phyloP scores from a whole-genome alignment of 352 stramenopile genomes.

The Globisporangium lucens region DNA sequence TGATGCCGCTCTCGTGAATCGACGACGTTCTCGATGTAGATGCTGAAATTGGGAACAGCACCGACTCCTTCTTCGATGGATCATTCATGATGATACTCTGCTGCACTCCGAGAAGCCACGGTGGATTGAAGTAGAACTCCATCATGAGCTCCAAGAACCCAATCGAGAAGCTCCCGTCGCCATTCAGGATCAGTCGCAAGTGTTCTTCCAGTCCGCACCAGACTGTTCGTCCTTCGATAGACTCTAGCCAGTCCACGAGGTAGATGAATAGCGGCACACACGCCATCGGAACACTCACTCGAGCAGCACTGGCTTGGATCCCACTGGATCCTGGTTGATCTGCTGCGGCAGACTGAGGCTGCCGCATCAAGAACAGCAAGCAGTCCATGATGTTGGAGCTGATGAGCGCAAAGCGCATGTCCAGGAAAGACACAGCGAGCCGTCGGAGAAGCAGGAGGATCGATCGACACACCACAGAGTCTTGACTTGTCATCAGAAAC shows the following conservation, averaged over 20 bases:
- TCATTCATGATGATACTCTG: constrained; percentile 87
- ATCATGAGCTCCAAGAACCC: constrained; percentile 83
- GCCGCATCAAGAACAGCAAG: constrained; percentile 57
- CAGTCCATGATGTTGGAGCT: constrained; percentile 79
- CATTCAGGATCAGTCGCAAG: constrained; percentile 63
- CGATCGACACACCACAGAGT: constrained; percentile 43
- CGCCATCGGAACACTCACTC: constrained; percentile 35
- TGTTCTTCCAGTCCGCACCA: constrained; percentile 85
- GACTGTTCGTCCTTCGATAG: constrained; percentile 74
- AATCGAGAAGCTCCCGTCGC: constrained; percentile 62
- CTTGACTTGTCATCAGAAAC: constrained; percentile 59
- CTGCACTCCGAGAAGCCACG: constrained; percentile 54
- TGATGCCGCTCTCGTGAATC: constrained; percentile 46
- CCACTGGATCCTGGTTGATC: background rate
- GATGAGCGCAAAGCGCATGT: constrained; percentile 70
- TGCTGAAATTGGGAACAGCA: constrained; percentile 64
- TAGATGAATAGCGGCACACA: constrained; percentile 72
- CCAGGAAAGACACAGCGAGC: constrained; percentile 62
- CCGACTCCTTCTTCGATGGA: constrained; percentile 65
- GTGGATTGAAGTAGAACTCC: constrained; percentile 80
- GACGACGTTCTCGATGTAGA: constrained; percentile 26
- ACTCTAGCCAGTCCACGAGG: constrained; percentile 76
- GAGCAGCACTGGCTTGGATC: constrained; percentile 1
- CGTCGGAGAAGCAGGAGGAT: constrained; percentile 58
- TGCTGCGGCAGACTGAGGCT: constrained; percentile 1